phyloP scores from a whole-genome alignment of 495 filamentous ascomycete genomes.

The Chlorociboria aeruginascens region DNA sequence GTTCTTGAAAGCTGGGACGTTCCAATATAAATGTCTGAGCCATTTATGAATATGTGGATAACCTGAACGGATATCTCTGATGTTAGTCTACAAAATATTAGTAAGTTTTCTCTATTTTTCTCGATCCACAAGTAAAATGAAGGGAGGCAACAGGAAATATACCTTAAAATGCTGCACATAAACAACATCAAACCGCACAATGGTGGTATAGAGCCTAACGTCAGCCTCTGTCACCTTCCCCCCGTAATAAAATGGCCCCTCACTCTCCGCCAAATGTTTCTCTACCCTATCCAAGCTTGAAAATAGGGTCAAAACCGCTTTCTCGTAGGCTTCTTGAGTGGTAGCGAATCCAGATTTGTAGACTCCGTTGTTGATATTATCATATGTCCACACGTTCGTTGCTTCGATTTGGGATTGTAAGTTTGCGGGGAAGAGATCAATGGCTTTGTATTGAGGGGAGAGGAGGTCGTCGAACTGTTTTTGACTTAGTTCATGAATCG shows the following conservation, averaged over 20 bases:
- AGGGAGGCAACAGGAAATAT: not conserved
- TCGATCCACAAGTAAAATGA: not conserved
- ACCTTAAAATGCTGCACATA: slow-evolving; percentile 88
- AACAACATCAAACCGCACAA: slow-evolving; percentile 75
- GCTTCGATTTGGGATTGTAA: slow-evolving; percentile 56
- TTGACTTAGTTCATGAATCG: not conserved
- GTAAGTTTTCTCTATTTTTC: not conserved
- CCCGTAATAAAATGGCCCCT: slow-evolving; percentile 57
- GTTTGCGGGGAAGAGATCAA: slow-evolving; percentile 52
- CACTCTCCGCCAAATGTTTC: slow-evolving; percentile 35
- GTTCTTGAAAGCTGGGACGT: slow-evolving; percentile 48
- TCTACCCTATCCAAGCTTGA: slow-evolving; percentile 60
- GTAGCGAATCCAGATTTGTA: slow-evolving; percentile 37
- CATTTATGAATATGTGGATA: slow-evolving; percentile 60
- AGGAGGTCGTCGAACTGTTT: slow-evolving; percentile 59
- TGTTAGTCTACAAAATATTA: slow-evolving; percentile 43
- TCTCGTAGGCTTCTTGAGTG: slow-evolving; percentile 68
- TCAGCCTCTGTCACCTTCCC: slow-evolving; percentile 65
- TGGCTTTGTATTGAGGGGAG: slow-evolving; percentile 39
- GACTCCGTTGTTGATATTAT: slow-evolving; percentile 34
- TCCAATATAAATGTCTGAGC: slow-evolving; percentile 58
- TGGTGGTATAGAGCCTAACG: slow-evolving; percentile 65
- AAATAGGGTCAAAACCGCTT: slow-evolving; percentile 55
- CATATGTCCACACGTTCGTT: slow-evolving; percentile 72
- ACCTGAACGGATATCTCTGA: slow-evolving; percentile 68